phyloP scores from a whole-genome alignment of 2,329 filamentous ascomycete genomes.

The Ophiosphaerella korrae region DNA sequence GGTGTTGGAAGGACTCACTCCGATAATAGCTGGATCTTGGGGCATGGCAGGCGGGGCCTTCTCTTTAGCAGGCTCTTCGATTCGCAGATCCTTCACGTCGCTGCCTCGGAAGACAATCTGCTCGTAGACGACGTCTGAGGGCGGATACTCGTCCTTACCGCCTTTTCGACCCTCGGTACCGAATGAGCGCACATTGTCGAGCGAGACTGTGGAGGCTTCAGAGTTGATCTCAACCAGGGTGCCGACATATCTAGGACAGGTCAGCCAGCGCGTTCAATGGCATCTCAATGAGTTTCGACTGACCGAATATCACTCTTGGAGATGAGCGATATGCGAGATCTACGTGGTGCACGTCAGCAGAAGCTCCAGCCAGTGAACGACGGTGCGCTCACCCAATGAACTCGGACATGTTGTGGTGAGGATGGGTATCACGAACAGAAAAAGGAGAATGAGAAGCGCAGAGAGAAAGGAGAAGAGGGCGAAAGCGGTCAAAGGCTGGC shows the following conservation, averaged over 20 bases:
- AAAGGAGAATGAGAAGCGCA: conserved; percentile 23
- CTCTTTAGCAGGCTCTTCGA: conserved; percentile 78
- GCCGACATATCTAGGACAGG: conserved; percentile 78
- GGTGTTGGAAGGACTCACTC: conserved; percentile 70
- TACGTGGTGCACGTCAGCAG: conserved; percentile 51
- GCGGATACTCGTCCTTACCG: conserved; percentile 79
- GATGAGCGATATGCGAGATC: conserved; percentile 93
- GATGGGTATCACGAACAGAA: conserved; percentile 30
- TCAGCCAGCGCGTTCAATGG: conserved; percentile 23
- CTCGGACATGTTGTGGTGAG: conserved; percentile 58
- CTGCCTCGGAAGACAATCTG: conserved; percentile 98
- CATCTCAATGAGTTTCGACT: conserved; percentile 42
- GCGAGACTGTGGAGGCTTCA: conserved; percentile 91
- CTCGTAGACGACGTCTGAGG: conserved; percentile 90
- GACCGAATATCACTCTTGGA: conserved; percentile 98
- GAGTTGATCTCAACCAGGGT: conserved; percentile 98
- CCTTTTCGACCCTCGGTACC: conserved; percentile 91
- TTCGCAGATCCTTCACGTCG: conserved; percentile 96
- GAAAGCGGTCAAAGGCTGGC: conserved; percentile 1
- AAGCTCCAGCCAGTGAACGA: conserved; percentile 43
- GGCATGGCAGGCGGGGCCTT: conserved; percentile 78
- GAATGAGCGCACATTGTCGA: conserved; percentile 93
- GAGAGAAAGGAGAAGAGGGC: conserved; percentile 28
- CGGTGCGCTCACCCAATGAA: conserved; percentile 62
- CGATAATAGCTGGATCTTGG: conserved; percentile 94